A percentile compares a stretch with the other conserved stretches of the same genome.
Evolutionary conservation across 1,139 yeast genomes (phyloP).

Genomic region (Scheffersomyces illinoinensis): DNA sequence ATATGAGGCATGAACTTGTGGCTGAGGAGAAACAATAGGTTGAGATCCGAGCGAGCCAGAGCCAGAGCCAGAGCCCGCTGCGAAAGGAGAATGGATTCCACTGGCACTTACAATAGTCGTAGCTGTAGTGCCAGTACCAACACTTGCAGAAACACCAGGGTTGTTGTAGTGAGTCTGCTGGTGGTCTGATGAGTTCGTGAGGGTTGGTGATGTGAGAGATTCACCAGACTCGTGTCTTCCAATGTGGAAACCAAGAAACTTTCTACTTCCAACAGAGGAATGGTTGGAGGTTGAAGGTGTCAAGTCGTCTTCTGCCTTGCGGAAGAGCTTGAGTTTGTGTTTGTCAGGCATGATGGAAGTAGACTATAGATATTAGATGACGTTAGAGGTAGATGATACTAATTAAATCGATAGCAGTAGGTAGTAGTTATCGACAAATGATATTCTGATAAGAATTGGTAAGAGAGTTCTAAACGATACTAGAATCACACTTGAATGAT

Average conservation of each 20-base stretch:
- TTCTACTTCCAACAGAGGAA: conserved; percentile 18
- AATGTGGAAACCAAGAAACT: conserved; percentile 38
- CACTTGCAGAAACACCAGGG: neutral
- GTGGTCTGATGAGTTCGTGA: conserved; percentile 26
- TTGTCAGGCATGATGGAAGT: conserved; percentile 43
- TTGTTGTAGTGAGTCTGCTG: conserved; percentile 15
- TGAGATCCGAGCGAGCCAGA: neutral
- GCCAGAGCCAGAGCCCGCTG: neutral
- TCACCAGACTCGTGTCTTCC: conserved; percentile 44
- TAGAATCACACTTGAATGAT: too few relatives aligned
- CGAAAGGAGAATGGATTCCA: neutral
- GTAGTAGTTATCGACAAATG: too few relatives aligned
- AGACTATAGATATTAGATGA: conserved; percentile 1
- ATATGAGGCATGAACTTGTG: conserved; percentile 11
- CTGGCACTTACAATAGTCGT: neutral
- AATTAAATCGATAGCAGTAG: neutral
- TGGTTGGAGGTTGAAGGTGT: conserved; percentile 37
- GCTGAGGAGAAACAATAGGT: neutral
- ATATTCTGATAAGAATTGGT: neutral
- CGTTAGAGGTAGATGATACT: neutral
- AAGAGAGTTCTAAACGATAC: neutral
- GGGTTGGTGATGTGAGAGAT: conserved; percentile 33
- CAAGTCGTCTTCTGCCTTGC: conserved; percentile 27
- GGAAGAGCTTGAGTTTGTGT: conserved; percentile 42
- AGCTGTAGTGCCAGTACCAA: neutral